Evolutionary conservation across 2,329 filamentous ascomycete species (phyloP), one percentile per base, ranked within the genome.

Genomic region (Stagonosporopsis rhizophila): DNA sequence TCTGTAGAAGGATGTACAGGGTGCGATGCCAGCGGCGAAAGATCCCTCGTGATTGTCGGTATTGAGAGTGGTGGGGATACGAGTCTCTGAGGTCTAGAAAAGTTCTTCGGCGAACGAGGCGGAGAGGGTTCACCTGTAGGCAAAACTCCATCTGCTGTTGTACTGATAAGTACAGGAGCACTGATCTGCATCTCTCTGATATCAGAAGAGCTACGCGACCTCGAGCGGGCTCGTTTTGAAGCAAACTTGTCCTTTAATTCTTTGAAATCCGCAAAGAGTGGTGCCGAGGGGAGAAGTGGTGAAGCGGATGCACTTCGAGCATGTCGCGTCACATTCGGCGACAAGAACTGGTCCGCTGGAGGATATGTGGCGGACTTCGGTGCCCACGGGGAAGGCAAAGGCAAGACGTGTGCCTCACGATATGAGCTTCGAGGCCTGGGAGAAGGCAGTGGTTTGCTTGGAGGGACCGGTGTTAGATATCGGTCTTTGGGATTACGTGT

Each of bases 401-500:
- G 66, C 62, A 56, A 58, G 5, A 52, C 32, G 37, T 68, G 66
- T 6, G 61, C 35, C 30, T 69, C 61, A 14, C 30, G 48, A 30
- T 65, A 63, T 1, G 65, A 38, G 28, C 61, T 61, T 19, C 63
- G 62, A 15, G 61, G 52, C 3, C 59, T 52, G 15, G 67, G 60
- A 40, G 66, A 67, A 19, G 64, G 62, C 22, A 64, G 25, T 19
- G 63, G 56, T 38, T 66, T 73, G 28, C 53, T 56, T 44, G 66
- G 69, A 20, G 86, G 85, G 49, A 87, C 82, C 11, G 89, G 91
- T 28, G 88, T 86, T 65, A 86, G 80, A 72, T 87, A 96, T 70
- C 89, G 92, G 78, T 91, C 89, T 27, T 84, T 80, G 0, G 91
- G 91, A 65, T 94, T 85, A 84, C 93, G 89, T 1, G 91, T 95